phyloP scores from a whole-genome alignment of 2,329 filamentous ascomycete genomes.

The Penicillium sp. region DNA sequence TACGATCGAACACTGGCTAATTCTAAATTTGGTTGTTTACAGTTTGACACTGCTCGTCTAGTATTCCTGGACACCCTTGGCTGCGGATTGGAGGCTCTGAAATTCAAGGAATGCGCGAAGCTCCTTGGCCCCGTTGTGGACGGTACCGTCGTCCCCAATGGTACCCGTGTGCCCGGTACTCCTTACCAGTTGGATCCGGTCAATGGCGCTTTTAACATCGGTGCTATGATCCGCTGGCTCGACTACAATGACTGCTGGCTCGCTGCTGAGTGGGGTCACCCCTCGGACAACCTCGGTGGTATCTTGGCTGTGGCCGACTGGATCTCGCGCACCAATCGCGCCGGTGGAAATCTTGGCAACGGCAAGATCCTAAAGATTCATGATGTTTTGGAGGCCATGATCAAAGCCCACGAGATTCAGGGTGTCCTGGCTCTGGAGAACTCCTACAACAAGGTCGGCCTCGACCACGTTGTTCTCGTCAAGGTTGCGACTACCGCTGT shows the following conservation, averaged over 20 bases:
- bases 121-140: slow-evolving; percentile 88
- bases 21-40: background rate
- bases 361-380: slow-evolving; percentile 82
- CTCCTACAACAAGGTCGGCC: slow-evolving; percentile 96
- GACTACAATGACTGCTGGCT: slow-evolving; percentile 99
- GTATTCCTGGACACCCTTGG: slow-evolving; percentile 96
- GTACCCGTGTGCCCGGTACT: slow-evolving; percentile 85
- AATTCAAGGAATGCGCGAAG: slow-evolving; percentile 94
- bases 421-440: slow-evolving; percentile 95
- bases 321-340: slow-evolving; percentile 91
- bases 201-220: slow-evolving; percentile 97
- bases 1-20: background rate
- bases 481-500: slow-evolving; percentile 96
- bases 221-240: slow-evolving; percentile 97
- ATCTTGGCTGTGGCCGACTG: slow-evolving; percentile 97
- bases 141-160: slow-evolving; percentile 87
- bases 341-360: slow-evolving; percentile 68
- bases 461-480: slow-evolving; percentile 96
- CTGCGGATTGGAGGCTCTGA: slow-evolving; percentile 91
- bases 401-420: slow-evolving; percentile 99
- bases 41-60: slow-evolving; percentile 90
- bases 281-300: slow-evolving; percentile 94
- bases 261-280: slow-evolving; percentile 97
- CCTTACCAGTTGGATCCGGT: slow-evolving; percentile 92
- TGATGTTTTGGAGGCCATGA: slow-evolving; percentile 94